Evolutionary conservation across 73 alveolate genomes (phyloP).

Genomic region (Urostyla sp.): DNA sequence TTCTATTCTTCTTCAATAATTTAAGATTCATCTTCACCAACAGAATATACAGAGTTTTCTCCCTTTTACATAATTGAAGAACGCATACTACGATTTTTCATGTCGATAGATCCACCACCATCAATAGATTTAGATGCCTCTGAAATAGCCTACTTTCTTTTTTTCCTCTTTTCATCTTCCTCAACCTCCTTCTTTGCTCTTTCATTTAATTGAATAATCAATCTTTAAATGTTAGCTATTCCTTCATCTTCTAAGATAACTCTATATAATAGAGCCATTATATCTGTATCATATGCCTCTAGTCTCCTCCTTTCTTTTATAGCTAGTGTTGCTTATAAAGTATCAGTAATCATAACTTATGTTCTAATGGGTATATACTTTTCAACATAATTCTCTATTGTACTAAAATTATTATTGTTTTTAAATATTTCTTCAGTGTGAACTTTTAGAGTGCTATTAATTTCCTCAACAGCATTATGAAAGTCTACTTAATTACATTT

Average conservation of each 20-base stretch:
- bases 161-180: slow-evolving; percentile 33
- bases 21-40: too few species aligned
- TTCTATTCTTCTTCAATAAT: too few species aligned
- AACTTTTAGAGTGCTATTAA: not conserved
- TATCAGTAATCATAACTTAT: not conserved
- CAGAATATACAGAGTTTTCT: too few species aligned
- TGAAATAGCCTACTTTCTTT: not conserved
- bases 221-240: not conserved
- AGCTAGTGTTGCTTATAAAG: not conserved
- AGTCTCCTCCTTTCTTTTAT: slow-evolving; percentile 26
- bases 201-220: slow-evolving; percentile 29
- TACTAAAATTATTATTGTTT: not conserved
- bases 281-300: slow-evolving; percentile 17
- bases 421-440: not conserved
- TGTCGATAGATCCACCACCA: too few species aligned
- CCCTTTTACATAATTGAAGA: too few species aligned
- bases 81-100: too few species aligned
- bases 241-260: slow-evolving; percentile 25
- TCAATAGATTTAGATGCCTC: slow-evolving; percentile 8
- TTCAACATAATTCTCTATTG: slow-evolving; percentile 13
- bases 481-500: not conserved
- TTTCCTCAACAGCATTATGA: not conserved
- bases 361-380: slow-evolving; percentile 18
- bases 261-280: slow-evolving; percentile 12
- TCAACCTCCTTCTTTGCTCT: slow-evolving; percentile 37